Percentiles rank a stretch among this genome's conserved stretches.
Evolutionary conservation across 257 asterid species (phyloP).

Genomic region (Penstemon barbatus): DNA sequence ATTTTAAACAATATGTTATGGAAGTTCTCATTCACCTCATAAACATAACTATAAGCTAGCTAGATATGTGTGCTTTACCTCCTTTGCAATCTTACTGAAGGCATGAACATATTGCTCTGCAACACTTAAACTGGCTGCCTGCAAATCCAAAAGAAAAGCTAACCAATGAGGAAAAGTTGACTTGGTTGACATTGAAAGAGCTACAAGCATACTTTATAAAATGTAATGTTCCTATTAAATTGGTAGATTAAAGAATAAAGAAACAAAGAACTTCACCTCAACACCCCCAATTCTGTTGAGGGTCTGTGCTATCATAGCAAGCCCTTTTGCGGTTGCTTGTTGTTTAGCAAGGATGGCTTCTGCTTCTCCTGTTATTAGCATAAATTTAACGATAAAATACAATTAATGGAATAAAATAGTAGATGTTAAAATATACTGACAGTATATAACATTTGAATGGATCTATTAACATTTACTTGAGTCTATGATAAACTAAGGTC

Average conservation of each 20-base stretch:
- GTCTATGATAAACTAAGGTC: not conserved
- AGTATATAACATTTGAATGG: not conserved
- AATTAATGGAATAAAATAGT: not conserved
- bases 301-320: conserved; percentile 62
- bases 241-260: not conserved
- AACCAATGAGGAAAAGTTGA: not conserved
- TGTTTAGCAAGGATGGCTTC: conserved; percentile 86
- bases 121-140: conserved; percentile 90
- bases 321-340: conserved; percentile 82
- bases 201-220: too few species aligned
- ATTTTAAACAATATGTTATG: too few species aligned
- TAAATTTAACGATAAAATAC: conserved; percentile 14
- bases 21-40: too few species aligned
- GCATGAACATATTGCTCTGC: conserved; percentile 94
- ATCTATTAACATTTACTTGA: not conserved
- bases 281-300: conserved; percentile 67
- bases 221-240: not conserved
- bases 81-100: conserved; percentile 70
- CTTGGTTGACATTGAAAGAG: too few species aligned
- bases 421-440: too few species aligned
- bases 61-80: conserved; percentile 46
- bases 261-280: conserved; percentile 56
- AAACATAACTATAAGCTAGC: not conserved
- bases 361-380: conserved; percentile 73
- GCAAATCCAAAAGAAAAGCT: conserved; percentile 29